These are phyloP conservation scores for Phytopythium ostracodes DNA, from an alignment of 352 stramenopile species.

Conservation along the genomic window DNA sequence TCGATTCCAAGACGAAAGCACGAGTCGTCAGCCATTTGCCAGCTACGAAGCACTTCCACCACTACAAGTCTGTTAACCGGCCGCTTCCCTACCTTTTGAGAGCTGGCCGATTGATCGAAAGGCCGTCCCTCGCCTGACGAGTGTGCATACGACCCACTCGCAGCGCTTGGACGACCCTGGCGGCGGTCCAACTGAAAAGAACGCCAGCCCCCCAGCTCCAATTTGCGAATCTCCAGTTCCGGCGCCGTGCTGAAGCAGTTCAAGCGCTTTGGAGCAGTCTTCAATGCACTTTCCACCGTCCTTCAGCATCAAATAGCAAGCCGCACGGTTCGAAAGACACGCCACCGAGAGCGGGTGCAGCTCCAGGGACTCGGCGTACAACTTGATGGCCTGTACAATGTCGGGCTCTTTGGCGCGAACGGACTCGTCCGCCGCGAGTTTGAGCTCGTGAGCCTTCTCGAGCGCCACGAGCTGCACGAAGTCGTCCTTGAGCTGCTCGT, in stretches of 20 bases:
- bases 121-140: constrained; percentile 61
- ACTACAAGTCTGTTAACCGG: background rate
- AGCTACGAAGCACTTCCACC: background rate
- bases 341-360: constrained; percentile 62
- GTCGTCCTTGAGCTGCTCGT: constrained; percentile 57
- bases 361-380: constrained; percentile 56
- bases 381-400: constrained; percentile 32
- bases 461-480: constrained; percentile 58
- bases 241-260: constrained; percentile 45
- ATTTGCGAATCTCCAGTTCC: background rate
- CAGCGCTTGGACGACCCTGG: constrained; percentile 53
- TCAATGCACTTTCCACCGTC: constrained; percentile 43
- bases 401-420: constrained; percentile 31
- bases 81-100: constrained; percentile 28
- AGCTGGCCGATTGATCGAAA: constrained; percentile 31
- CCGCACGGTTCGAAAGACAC: constrained; percentile 73
- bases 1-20: background rate
- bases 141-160: constrained; percentile 71
- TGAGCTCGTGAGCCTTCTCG: constrained; percentile 50
- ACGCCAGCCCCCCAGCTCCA: constrained; percentile 29
- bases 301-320: constrained; percentile 56
- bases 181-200: constrained; percentile 50
- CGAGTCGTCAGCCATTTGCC: background rate
- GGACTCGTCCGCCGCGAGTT: constrained; percentile 40
- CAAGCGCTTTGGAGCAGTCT: constrained; percentile 56